Evolutionary conservation across 202 grass and related monocot species (phyloP).

Genomic region (Cymbopogon flexuosus): DNA sequence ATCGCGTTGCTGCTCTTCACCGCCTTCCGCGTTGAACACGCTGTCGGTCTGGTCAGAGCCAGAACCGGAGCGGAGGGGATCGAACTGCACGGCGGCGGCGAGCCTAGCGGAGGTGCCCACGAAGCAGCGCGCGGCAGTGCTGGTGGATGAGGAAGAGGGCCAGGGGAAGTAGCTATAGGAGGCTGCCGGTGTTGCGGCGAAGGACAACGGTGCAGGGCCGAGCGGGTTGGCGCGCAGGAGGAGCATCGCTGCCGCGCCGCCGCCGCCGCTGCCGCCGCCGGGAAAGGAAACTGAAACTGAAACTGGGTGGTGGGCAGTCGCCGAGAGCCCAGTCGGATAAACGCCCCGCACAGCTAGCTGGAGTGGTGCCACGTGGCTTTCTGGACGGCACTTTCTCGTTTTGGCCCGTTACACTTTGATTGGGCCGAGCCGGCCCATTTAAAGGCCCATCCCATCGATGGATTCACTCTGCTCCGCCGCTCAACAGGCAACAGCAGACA

Average conservation of each 20-base stretch:
- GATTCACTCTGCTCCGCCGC: neutral
- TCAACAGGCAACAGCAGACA: too few species aligned
- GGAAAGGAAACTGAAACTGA: too few species aligned
- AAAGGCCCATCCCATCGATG: neutral
- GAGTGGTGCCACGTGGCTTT: neutral
- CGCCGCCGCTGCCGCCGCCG: too few species aligned
- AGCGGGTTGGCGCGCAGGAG: slow-evolving; percentile 2
- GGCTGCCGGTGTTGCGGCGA: slow-evolving; percentile 2
- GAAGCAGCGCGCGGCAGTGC: slow-evolving; percentile 27
- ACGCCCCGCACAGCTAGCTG: neutral
- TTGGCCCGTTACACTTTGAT: too few species aligned
- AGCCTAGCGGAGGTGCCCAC: slow-evolving; percentile 31
- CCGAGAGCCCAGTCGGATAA: neutral
- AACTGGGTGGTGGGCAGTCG: neutral
- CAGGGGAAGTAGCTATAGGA: neutral
- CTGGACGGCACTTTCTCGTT: neutral
- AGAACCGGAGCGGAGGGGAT: slow-evolving; percentile 36
- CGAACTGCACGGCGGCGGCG: slow-evolving; percentile 26
- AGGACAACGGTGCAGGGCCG: neutral
- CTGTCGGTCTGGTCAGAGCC: neutral
- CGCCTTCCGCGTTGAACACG: neutral
- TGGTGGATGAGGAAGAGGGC: neutral
- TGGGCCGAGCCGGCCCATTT: too few species aligned
- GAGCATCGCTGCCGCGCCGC: slow-evolving; percentile 7
- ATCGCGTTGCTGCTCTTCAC: neutral